These are phyloP conservation scores for Aspergillus puulaauensis DNA, from an alignment of 2,329 filamentous ascomycete genomes.

Conservation along the genomic window DNA sequence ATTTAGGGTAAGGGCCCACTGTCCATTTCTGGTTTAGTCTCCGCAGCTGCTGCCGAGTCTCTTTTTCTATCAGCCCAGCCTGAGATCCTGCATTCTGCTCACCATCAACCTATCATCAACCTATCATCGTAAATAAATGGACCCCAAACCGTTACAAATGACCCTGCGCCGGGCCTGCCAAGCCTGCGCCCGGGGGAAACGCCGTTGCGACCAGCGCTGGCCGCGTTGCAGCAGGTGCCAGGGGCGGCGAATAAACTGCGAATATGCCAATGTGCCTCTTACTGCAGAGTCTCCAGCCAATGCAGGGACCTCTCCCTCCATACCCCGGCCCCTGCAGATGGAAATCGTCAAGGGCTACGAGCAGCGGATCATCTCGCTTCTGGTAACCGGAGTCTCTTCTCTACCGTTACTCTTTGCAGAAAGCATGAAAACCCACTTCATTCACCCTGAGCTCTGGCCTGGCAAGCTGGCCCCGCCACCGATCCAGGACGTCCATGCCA, in stretches of 20 bases:
- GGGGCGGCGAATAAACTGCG: slow-evolving; percentile 20
- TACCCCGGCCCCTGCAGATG: slow-evolving; percentile 15
- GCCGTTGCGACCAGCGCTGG: slow-evolving; percentile 27
- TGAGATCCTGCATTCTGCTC: no score
- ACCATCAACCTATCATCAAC: no score
- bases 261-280: slow-evolving; percentile 26
- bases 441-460: slow-evolving; percentile 25
- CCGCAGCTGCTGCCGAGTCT: background rate
- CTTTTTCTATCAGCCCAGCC: no score
- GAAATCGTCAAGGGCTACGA: slow-evolving; percentile 27
- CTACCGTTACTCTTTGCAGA: slow-evolving; percentile 19
- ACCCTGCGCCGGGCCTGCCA: slow-evolving; percentile 30
- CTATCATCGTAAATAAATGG: background rate
- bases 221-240: slow-evolving; percentile 27
- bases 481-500: slow-evolving; percentile 18
- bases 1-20: no score
- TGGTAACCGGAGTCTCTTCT: slow-evolving; percentile 20
- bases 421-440: slow-evolving; percentile 23
- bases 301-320: background rate
- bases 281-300: background rate
- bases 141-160: background rate
- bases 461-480: slow-evolving; percentile 4
- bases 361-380: slow-evolving; percentile 18
- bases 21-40: background rate
- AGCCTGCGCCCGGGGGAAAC: slow-evolving; percentile 27